Conservation (phyloP, 1,139 yeast genomes). For the Schwanniomyces etchellsii region DNA sequence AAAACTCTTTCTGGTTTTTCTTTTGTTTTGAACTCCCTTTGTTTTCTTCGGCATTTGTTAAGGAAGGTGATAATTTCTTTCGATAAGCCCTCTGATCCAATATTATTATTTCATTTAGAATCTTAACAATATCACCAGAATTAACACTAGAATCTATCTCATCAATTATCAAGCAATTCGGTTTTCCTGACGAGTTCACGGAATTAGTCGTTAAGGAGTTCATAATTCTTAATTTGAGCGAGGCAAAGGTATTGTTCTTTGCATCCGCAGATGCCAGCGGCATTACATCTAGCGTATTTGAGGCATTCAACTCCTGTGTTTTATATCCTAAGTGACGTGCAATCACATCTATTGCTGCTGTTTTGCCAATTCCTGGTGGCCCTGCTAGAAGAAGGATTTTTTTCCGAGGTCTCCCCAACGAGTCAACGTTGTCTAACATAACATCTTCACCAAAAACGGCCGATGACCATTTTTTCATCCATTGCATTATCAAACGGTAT, state of each 20-base stretch:
- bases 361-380: constrained; percentile 95
- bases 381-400: constrained; percentile 77
- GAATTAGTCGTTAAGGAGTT: constrained; percentile 67
- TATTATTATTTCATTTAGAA: constrained; percentile 53
- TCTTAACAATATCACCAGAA: constrained; percentile 63
- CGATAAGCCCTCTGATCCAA: constrained; percentile 50
- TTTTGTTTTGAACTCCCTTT: constrained; percentile 12
- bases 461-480: constrained; percentile 80
- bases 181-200: constrained; percentile 49
- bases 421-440: constrained; percentile 32
- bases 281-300: constrained; percentile 52
- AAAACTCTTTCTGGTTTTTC: constrained; percentile 22
- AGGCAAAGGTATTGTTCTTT: constrained; percentile 18
- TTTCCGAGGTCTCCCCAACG: constrained; percentile 63
- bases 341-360: constrained; percentile 80
- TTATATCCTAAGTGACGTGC: constrained; percentile 81
- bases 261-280: constrained; percentile 17
- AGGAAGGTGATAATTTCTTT: background rate
- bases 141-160: constrained; percentile 91
- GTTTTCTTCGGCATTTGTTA: background rate
- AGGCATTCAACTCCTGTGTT: constrained; percentile 82
- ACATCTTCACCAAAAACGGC: constrained; percentile 51
- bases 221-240: constrained; percentile 46
- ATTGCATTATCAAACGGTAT: constrained; percentile 64
- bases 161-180: constrained; percentile 79